These are phyloP conservation scores for Fraxinus baroniana DNA, from an alignment of 305 asterid genomes.

Conservation along the genomic window DNA sequence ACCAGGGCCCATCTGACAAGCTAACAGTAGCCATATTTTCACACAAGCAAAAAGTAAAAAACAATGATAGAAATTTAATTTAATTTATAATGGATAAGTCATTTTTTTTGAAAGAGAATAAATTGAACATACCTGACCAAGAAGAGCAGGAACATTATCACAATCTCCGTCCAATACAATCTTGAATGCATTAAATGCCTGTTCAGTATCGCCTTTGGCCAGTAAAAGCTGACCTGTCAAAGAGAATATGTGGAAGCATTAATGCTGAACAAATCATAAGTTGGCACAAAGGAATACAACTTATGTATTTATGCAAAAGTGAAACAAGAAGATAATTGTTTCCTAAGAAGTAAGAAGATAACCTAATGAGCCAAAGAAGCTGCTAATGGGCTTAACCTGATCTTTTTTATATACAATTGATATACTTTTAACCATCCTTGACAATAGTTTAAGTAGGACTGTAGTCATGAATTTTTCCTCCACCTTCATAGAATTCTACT, in stretches of 20 bases:
- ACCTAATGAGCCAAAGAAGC: background rate
- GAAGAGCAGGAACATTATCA: conserved; percentile 89
- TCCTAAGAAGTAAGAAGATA: background rate
- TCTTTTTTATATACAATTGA: background rate
- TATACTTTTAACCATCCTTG: background rate
- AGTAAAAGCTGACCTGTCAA: conserved; percentile 87
- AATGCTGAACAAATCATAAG: conserved; percentile 1
- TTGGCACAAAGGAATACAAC: background rate
- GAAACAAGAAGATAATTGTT: background rate
- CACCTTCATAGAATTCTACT: background rate
- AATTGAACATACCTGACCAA: conserved; percentile 73
- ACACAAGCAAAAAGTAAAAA: background rate
- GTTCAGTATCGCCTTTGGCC: conserved; percentile 90
- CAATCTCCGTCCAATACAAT: conserved; percentile 86
- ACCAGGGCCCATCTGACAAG: background rate
- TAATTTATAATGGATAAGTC: background rate
- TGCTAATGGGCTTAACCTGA: background rate
- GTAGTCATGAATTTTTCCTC: background rate
- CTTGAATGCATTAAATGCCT: conserved; percentile 88
- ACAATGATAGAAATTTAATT: background rate
- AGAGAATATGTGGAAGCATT: conserved; percentile 23
- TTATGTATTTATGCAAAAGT: background rate
- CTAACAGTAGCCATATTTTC: background rate
- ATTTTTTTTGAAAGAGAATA: background rate
- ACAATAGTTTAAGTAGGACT: background rate